phyloP scores from a whole-genome alignment of 2,329 filamentous ascomycete genomes.

The Ilyonectria sp. region DNA sequence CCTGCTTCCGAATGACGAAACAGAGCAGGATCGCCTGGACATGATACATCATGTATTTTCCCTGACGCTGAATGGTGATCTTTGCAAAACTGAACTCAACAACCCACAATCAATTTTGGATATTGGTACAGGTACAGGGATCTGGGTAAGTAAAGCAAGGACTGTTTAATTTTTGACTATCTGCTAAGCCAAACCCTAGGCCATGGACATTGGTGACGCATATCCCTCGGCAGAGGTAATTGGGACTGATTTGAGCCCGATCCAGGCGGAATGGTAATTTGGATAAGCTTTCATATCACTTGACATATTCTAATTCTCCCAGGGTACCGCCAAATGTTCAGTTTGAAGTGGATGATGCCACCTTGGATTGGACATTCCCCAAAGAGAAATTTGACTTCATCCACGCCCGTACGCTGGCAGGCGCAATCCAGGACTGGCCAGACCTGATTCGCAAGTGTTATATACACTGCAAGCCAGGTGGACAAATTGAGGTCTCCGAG shows the following conservation, averaged over 20 bases:
- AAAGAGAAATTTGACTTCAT: conserved; percentile 47
- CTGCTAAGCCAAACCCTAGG: conserved; percentile 45
- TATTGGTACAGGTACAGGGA: conserved; percentile 45
- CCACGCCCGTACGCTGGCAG: conserved; percentile 48
- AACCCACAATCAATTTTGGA: conserved; percentile 42
- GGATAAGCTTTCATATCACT: background rate
- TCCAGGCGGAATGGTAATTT: conserved; percentile 41
- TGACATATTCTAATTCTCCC: background rate
- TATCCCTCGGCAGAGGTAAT: conserved; percentile 43
- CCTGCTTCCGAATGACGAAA: conserved; percentile 44
- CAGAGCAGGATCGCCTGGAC: conserved; percentile 68
- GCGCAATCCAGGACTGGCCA: conserved; percentile 49
- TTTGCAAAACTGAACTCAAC: conserved; percentile 49
- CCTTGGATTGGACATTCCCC: conserved; percentile 42
- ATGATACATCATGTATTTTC: conserved; percentile 68
- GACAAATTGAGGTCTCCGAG: conserved; percentile 37
- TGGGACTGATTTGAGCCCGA: conserved; percentile 47
- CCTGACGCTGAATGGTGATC: conserved; percentile 57
- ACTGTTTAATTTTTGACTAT: background rate
- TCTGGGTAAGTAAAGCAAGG: conserved; percentile 29
- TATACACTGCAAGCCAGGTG: conserved; percentile 34
- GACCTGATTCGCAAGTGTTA: conserved; percentile 39
- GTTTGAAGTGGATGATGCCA: conserved; percentile 49
- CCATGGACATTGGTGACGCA: conserved; percentile 59
- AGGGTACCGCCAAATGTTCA: conserved; percentile 45